Base-by-base conservation (phyloP, 169 alveolate genomes). In the Plasmodium gonderi region DNA sequence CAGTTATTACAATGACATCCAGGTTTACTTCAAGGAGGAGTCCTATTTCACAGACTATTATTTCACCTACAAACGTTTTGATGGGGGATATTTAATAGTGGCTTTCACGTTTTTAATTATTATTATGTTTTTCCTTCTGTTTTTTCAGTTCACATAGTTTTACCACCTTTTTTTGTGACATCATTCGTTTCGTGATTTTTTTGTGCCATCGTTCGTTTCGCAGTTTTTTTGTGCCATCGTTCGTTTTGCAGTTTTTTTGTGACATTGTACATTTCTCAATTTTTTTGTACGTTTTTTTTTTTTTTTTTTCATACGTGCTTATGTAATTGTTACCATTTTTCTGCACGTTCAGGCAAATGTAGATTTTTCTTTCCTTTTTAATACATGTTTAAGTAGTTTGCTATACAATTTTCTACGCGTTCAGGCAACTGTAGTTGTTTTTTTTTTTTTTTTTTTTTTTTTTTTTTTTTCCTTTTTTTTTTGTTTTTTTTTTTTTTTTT, bases 11-110 rank as follows among this genome's bases (percentile, higher is more conserved):
- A 85, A 26, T 40, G 33, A 51, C 20, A 31, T 17, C 20, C 47
- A 49, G 11, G 67, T 51, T 23, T 47, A 26, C 49, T 12, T 26
- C 29, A 74, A 54, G 26, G 67, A 72, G 26, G 79, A 74, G 45
- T 36, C 77, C 20, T 31, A 74, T 77, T 85, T 85, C 36, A 74
- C 85, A 9, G 87, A 85, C 67, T 54, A 72, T 33, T 74, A 26
- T 65, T 85, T 74, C 29, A 49, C 78, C 33, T 60, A 14, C 23
- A 64, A 74, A 14, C n/a, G 36, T 4, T 12, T 75, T 29, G 68
- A 75, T 38, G 44, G 65, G 3, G 26, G 68, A 20, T 74, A 47
- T 47, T 51, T 49, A 23, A 7, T n/a, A 26, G 68, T 17, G 36
- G n/a, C 79, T 44, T 54, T 75, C 47, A 38, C 68, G 38, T 36